Evolutionary conservation across 805 yeast species (phyloP).

Genomic region (Ascoidea tarda): DNA sequence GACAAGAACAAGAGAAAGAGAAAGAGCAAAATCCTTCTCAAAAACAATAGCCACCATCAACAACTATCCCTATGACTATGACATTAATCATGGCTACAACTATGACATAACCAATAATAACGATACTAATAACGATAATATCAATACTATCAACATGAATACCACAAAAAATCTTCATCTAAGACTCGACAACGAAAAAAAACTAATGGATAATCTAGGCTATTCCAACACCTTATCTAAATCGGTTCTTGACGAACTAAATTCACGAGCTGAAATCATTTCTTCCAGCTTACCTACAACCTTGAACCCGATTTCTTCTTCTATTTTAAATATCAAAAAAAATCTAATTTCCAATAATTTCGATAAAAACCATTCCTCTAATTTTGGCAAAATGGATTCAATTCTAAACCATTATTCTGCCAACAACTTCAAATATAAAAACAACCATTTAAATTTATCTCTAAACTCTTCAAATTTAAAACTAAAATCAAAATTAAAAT

Average conservation of each 20-base stretch:
- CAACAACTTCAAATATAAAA: too few relatives aligned
- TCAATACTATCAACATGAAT: too few relatives aligned
- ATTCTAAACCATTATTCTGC: constrained; percentile 23
- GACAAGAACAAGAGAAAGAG: too few relatives aligned
- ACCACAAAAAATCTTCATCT: too few relatives aligned
- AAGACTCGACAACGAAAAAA: constrained; percentile 20
- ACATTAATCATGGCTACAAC: too few relatives aligned
- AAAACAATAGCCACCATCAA: too few relatives aligned
- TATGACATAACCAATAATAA: too few relatives aligned
- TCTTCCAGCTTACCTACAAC: constrained; percentile 8
- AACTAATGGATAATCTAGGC: constrained; percentile 23
- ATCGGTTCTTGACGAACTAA: constrained; percentile 23
- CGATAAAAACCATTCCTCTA: constrained; percentile 20
- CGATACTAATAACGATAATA: too few relatives aligned
- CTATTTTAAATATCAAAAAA: constrained; percentile 9
- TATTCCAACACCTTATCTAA: constrained; percentile 25
- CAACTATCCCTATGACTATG: too few relatives aligned
- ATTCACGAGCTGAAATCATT: constrained; percentile 19
- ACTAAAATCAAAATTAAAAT: not conserved
- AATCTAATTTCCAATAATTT: constrained; percentile 20
- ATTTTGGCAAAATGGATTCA: constrained; percentile 28
- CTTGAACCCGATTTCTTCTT: constrained; percentile 1
- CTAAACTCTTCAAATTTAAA: constrained; percentile 1
- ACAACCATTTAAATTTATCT: not conserved
- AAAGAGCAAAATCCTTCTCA: too few relatives aligned